Conservation (phyloP, 1,284 basidiomycete species). For the Ustilago crameri region DNA sequence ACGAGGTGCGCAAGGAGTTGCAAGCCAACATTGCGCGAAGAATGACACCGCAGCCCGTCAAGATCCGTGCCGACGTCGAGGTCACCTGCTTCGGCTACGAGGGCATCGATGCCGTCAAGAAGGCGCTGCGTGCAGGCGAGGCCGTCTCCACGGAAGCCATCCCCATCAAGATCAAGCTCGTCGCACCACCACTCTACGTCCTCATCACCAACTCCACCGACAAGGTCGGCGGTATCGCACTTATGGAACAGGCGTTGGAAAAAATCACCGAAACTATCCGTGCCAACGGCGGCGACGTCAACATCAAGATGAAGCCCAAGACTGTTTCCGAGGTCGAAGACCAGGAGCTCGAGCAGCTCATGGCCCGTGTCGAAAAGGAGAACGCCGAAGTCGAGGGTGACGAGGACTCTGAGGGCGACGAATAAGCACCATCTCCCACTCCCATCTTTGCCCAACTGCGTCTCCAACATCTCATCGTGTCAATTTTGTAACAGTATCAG, state of each 20-base stretch:
- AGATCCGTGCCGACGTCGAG: slow-evolving; percentile 97
- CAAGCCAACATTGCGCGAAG: slow-evolving; percentile 90
- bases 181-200: slow-evolving; percentile 96
- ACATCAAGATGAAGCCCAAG: slow-evolving; percentile 90
- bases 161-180: slow-evolving; percentile 95
- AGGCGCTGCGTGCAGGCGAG: slow-evolving; percentile 88
- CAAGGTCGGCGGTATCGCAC: slow-evolving; percentile 92
- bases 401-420: slow-evolving; percentile 60
- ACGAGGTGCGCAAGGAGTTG: slow-evolving; percentile 77
- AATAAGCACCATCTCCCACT: slow-evolving; percentile 13
- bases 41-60: slow-evolving; percentile 97
- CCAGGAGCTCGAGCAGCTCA: slow-evolving; percentile 68
- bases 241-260: slow-evolving; percentile 91
- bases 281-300: slow-evolving; percentile 78
- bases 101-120: slow-evolving; percentile 98
- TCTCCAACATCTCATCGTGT: not conserved
- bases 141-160: slow-evolving; percentile 85
- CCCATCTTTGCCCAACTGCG: not conserved
- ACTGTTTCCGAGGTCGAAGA: slow-evolving; percentile 67
- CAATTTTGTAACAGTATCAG: slow-evolving; percentile 6
- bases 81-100: slow-evolving; percentile 95
- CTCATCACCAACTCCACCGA: slow-evolving; percentile 95
- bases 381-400: slow-evolving; percentile 68
- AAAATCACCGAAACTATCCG: slow-evolving; percentile 86
- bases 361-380: slow-evolving; percentile 68